These are phyloP conservation scores for Vicia villosa DNA, from an alignment of 306 rosid genomes.

Conservation along the genomic window DNA sequence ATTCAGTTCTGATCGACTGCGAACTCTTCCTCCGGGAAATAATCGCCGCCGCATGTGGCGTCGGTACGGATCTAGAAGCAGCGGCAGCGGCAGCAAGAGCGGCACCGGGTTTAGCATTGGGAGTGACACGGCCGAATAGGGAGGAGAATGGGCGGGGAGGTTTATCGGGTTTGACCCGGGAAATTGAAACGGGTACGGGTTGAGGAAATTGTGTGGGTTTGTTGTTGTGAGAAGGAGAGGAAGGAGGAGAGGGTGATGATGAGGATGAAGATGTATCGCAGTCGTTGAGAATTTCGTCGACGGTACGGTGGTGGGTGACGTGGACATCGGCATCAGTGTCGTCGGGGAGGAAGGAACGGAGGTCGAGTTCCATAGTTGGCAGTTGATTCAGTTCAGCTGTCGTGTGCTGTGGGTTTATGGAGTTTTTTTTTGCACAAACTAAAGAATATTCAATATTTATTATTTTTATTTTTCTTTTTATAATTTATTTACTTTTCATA, in stretches of 20 bases:
- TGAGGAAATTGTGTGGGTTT: conserved; percentile 28
- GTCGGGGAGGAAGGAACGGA: conserved; percentile 59
- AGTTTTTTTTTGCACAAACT: neutral
- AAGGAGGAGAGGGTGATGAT: conserved; percentile 57
- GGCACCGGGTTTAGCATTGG: conserved; percentile 89
- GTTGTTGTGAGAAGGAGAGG: conserved; percentile 42
- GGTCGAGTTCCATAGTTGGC: conserved; percentile 72
- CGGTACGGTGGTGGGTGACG: conserved; percentile 60
- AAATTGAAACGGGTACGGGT: conserved; percentile 40
- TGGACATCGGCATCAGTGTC: conserved; percentile 48
- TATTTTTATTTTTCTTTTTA: too few species aligned
- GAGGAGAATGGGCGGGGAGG: conserved; percentile 64
- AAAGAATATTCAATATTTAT: neutral
- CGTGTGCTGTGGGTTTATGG: conserved; percentile 2
- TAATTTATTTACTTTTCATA: too few species aligned
- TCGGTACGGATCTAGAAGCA: conserved; percentile 76
- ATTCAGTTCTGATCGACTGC: conserved; percentile 32
- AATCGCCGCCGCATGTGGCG: conserved; percentile 90
- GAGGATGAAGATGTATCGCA: conserved; percentile 67
- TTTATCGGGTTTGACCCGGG: conserved; percentile 49
- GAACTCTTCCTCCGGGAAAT: conserved; percentile 56
- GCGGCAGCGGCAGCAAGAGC: conserved; percentile 96
- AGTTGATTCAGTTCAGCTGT: conserved; percentile 3
- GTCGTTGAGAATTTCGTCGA: conserved; percentile 90
- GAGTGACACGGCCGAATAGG: conserved; percentile 63